Base-by-base conservation (phyloP, 129 eudicot species). In the Apium graveolens region DNA sequence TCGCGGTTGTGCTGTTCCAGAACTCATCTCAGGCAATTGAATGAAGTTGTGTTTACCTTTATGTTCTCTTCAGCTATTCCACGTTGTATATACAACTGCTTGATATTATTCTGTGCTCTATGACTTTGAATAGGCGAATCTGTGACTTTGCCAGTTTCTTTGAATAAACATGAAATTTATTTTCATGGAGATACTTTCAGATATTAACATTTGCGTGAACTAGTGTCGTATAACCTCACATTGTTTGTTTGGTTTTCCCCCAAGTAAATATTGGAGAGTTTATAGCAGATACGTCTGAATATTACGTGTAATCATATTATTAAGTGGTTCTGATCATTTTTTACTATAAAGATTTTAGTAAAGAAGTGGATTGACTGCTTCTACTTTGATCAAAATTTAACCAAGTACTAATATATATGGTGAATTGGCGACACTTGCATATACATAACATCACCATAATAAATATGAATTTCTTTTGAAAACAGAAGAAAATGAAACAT, bases 1-100 rank as follows among this genome's bases (percentile, higher is more conserved):
- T 92, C 57, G 90, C 82, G 20, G 84, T 92, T 75, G 92, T 92
- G 80, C 79, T 86, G 74, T 78, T 90, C 83, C 97, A 92, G 38
- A 89, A 86, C 70, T 82, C 88, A 55, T 46, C 75, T 31, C 81
- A 81, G 78, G 86, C 79, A 65, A 79, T 79, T 2, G 80, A 80
- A 35, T 87, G 55, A 77, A n/a, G 66, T 53, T 73, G 53, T 3
- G 71, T 37, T 74, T 5, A 26, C 7, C 31, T 11, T 7, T 73
- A 42, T 70, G 46, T 37, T 45, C 39, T 20, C 37, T 38, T 57
- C 29, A 71, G 14, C 43, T 60, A 29, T 60, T 74, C 55, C 75
- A 44, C 79, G 3, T 62, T 74, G 83, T 80, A 74, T 44, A 74
- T 62, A 80, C 3, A 20, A 5, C 44, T 20, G 21, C 76, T 9